Evolutionary conservation across 345 rosid genomes (phyloP).

Genomic region (Linum lewisii): DNA sequence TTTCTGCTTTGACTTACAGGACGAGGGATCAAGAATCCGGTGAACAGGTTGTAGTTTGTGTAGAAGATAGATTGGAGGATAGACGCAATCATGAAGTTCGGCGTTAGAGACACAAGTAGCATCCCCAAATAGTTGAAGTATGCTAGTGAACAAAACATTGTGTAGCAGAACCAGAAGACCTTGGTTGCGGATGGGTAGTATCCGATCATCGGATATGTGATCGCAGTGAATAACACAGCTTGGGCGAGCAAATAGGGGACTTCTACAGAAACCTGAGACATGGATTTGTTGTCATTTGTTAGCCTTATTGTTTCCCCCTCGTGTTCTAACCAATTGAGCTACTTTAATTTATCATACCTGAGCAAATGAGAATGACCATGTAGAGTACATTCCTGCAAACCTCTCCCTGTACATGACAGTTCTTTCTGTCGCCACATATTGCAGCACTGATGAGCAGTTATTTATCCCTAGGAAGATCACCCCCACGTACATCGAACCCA

Average conservation of each 20-base stretch:
- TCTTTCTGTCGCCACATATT: constrained; percentile 46
- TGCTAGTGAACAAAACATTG: constrained; percentile 42
- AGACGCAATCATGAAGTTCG: constrained; percentile 48
- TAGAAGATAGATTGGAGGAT: constrained; percentile 34
- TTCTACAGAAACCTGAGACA: constrained; percentile 54
- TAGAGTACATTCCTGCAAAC: constrained; percentile 80
- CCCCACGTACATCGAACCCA: constrained; percentile 42
- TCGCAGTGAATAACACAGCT: constrained; percentile 26
- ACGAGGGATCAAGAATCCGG: constrained; percentile 59
- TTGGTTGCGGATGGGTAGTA: constrained; percentile 39
- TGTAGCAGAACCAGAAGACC: constrained; percentile 55
- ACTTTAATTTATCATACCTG: constrained; percentile 27
- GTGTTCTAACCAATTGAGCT: too few species aligned
- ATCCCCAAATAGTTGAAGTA: constrained; percentile 56
- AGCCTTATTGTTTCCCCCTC: too few species aligned
- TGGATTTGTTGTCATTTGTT: neutral
- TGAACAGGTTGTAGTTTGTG: constrained; percentile 39
- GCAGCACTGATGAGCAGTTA: constrained; percentile 52
- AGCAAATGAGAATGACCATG: constrained; percentile 58
- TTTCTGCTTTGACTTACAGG: constrained; percentile 34
- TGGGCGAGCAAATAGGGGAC: constrained; percentile 50
- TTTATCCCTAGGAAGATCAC: constrained; percentile 51
- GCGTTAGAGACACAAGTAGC: constrained; percentile 56
- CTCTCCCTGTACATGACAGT: constrained; percentile 65
- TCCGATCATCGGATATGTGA: constrained; percentile 69